Evolutionary conservation across 169 alveolate species (phyloP).

Genomic region (Toxoplasma gondii): DNA sequence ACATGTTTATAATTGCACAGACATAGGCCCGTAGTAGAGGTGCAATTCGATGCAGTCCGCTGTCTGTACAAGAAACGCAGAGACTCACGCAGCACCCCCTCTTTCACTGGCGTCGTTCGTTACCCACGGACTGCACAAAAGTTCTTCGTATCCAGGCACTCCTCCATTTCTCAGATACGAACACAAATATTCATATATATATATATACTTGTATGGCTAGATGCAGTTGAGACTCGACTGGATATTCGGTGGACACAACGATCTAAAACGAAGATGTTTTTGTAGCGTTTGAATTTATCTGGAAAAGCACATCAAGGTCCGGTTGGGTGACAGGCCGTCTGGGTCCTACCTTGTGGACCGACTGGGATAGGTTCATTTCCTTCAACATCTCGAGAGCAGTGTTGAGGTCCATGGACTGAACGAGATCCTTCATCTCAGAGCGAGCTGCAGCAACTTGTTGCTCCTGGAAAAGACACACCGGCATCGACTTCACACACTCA

Average conservation of each 20-base stretch:
- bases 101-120: no score
- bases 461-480: not conserved
- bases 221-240: no score
- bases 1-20: not conserved
- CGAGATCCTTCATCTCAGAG: constrained; percentile 27
- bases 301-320: no score
- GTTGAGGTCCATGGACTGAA: constrained; percentile 20
- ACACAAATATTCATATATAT: not conserved
- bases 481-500: not conserved
- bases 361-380: not conserved
- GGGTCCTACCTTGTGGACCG: not conserved
- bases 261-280: no score
- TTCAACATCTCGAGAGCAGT: constrained; percentile 13
- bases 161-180: not conserved
- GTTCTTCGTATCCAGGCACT: no score
- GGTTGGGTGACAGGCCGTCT: no score
- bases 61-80: no score
- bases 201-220: not conserved
- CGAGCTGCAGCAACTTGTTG: not conserved
- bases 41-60: no score
- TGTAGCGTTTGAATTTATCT: no score
- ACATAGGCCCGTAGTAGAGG: not conserved
- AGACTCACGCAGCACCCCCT: no score
- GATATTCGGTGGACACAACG: no score
- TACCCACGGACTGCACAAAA: no score